Conservation (phyloP, 805 yeast species). For the Pichia rugopelliculosa region DNA sequence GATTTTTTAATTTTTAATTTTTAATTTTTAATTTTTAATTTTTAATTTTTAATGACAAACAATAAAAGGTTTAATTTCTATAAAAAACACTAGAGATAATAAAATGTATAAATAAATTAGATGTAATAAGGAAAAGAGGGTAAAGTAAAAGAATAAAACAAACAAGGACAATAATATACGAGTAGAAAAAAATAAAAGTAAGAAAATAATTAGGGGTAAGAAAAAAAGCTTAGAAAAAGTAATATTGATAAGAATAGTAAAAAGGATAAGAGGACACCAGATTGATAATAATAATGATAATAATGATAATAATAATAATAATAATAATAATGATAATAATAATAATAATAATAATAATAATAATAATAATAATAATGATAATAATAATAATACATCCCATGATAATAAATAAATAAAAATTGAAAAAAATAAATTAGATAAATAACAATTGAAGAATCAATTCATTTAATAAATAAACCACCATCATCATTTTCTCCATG, state of each 20-base stretch:
- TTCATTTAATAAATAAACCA: not conserved
- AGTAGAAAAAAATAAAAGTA: not conserved
- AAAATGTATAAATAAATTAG: not conserved
- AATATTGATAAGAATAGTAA: not conserved
- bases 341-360: too few species aligned
- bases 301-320: too few species aligned
- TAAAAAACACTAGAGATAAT: not conserved
- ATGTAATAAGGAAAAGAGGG: too few species aligned
- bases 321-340: not conserved
- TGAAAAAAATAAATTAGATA: not conserved
- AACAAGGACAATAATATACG: not conserved
- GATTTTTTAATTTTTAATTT: too few species aligned
- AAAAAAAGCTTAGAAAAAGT: not conserved
- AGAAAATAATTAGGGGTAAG: not conserved
- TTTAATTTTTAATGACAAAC: not conserved
- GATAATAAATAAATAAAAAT: not conserved
- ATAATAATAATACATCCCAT: too few species aligned
- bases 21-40: too few species aligned
- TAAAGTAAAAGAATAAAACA: not conserved
- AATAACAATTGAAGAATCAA: too few species aligned
- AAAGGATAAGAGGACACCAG: too few species aligned
- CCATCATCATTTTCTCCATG: conserved; percentile 46
- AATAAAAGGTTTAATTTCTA: not conserved
- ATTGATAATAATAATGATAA: not conserved
- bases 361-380: too few species aligned